Percentiles rank a stretch among this genome's conserved stretches.
phyloP scores from a whole-genome alignment of 306 rosid species.

The Vigna radiata region DNA sequence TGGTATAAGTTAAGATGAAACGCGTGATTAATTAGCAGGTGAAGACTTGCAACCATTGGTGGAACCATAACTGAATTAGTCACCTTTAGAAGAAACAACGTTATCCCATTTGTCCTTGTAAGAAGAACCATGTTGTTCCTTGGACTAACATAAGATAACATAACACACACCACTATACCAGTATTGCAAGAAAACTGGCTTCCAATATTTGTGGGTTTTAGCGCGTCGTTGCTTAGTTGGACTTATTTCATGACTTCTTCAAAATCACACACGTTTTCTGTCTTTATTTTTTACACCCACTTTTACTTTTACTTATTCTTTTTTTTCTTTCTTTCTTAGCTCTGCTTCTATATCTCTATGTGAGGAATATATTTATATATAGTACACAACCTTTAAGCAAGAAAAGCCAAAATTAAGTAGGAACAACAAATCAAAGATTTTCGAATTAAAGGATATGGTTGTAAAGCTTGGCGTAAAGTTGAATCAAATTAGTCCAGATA shows the following conservation, averaged over 20 bases:
- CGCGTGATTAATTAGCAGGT: constrained; percentile 16
- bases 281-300: background rate
- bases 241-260: constrained; percentile 48
- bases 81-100: constrained; percentile 36
- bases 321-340: constrained; percentile 5
- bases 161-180: constrained; percentile 9
- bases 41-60: constrained; percentile 38
- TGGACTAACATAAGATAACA: constrained; percentile 22
- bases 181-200: constrained; percentile 59
- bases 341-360: constrained; percentile 11
- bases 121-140: constrained; percentile 32
- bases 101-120: background rate
- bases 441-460: constrained; percentile 29
- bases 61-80: constrained; percentile 40
- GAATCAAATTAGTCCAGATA: constrained; percentile 51
- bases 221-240: constrained; percentile 78
- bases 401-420: constrained; percentile 35
- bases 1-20: background rate
- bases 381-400: constrained; percentile 6
- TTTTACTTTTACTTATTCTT: constrained; percentile 4
- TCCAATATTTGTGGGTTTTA: constrained; percentile 54
- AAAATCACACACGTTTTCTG: constrained; percentile 45
- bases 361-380: background rate
- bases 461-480: constrained; percentile 55
- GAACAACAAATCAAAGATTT: constrained; percentile 26